Evolutionary conservation across 805 yeast species (phyloP), one percentile per base, ranked within the genome.

Genomic region (Tetrapisispora phaffii): DNA sequence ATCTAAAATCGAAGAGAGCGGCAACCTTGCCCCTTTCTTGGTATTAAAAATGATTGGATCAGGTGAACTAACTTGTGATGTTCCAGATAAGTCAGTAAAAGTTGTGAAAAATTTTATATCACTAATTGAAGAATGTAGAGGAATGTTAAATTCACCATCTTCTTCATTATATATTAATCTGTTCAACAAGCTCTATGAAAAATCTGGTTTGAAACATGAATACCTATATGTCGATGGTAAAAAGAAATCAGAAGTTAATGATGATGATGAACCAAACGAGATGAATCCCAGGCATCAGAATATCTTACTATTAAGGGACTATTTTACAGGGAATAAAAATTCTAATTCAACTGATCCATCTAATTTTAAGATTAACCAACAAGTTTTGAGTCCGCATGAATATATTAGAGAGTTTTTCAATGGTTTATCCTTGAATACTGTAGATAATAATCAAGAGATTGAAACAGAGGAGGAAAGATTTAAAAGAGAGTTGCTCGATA

Each of bases 341-440:
- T 28, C 15, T 9, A 16, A 37, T 22, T 7, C n/a, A 2, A 37
- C 33, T 2, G 38, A 31, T 17, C 24, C 20, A n/a, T 21, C 39
- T 10, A 39, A 36, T 5, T 23, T 24, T 10, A 22, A 22, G 8
- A 50, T 51, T 3, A 2, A 16, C 7, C 26, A 5, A 8, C 20
- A n/a, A 20, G n/a, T 1, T 2, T 21, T 15, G 7, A 29, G 19
- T 3, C 26, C 40, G 7, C 22, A 24, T 23, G 42, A 49, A 15
- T 52, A 53, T 24, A 44, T 68, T 17, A 59, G 67, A 19, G 55
- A 55, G 10, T 69, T 69, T 39, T 55, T 69, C 43, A 58, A 57
- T 33, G 66, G 72, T 1, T 53, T 69, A 26, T 64, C 67, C 20
- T 50, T 70, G 4, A 66, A 59, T 44, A 53, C 56, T 2, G 46